Percentiles rank a stretch among this genome's conserved stretches.
Evolutionary conservation across 805 yeast genomes (phyloP).

Genomic region (Cyberlindnera samutprakarnensis): DNA sequence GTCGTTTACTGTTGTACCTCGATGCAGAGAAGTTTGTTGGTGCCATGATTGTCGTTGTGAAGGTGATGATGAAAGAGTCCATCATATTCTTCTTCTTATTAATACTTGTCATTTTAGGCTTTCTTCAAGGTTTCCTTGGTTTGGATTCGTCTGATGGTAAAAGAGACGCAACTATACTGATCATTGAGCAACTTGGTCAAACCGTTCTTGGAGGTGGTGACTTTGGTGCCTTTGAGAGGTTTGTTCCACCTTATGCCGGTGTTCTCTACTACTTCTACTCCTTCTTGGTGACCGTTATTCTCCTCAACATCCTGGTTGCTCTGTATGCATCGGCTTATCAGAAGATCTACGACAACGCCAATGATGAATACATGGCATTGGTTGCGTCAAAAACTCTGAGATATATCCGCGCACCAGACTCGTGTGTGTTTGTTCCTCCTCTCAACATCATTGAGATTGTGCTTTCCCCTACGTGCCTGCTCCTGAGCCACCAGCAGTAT

Average conservation of each 20-base stretch:
- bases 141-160: constrained; percentile 84
- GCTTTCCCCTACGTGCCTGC: constrained; percentile 36
- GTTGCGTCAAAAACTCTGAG: constrained; percentile 79
- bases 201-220: constrained; percentile 73
- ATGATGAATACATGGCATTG: constrained; percentile 77
- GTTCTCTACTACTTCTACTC: constrained; percentile 70
- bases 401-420: constrained; percentile 84
- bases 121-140: constrained; percentile 81
- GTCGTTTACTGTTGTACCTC: constrained; percentile 62
- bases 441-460: constrained; percentile 64
- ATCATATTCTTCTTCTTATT: constrained; percentile 73
- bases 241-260: constrained; percentile 84
- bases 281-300: constrained; percentile 64
- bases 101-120: constrained; percentile 65
- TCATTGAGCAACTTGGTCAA: constrained; percentile 56
- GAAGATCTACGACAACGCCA: constrained; percentile 72
- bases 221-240: constrained; percentile 58
- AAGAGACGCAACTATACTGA: constrained; percentile 61
- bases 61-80: constrained; percentile 83
- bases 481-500: constrained; percentile 24
- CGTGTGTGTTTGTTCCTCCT: constrained; percentile 79
- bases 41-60: constrained; percentile 78
- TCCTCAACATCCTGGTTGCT: constrained; percentile 80
- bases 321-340: constrained; percentile 80
- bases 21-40: constrained; percentile 83